Evolutionary conservation across 768 basidiomycete species (phyloP), one percentile per base, ranked within the genome.

Genomic region (Pholiota microspora): DNA sequence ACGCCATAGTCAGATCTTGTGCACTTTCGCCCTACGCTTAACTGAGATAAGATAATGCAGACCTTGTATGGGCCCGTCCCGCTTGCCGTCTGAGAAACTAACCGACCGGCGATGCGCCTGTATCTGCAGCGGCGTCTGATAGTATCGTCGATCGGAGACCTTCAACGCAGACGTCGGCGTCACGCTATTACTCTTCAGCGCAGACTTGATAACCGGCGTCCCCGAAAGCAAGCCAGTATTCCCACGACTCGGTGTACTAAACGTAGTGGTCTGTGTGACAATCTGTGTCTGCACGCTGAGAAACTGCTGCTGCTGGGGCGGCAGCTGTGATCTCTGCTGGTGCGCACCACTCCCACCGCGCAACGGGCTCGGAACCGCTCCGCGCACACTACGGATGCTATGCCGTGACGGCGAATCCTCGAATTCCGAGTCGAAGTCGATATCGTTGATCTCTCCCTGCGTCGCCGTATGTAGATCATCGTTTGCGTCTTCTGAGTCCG

Each of bases 11-110:
- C 16, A 48, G 46, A n/a, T n/a, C n/a, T n/a, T n/a, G n/a, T n/a
- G n/a, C n/a, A n/a, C n/a, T n/a, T n/a, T n/a, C n/a, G n/a, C n/a
- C 23, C 40, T 35, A 35, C 2, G 31, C 27, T 35, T 35, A 44
- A 27, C 28, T 46, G 27, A 35, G 18, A 42, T 42, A 42, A 13
- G 53, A n/a, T 27, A 44, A 35, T 45, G 57, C 54, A 21, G 28
- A 67, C 87, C 92, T 50, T 76, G 75, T 44, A 97, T 97, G n/a
- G 91, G 93, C 2, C 96, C 95, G 28, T 89, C 86, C 56, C 81
- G 81, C 66, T 86, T 89, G 4, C 97, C 97, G 66, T 99, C 97
- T 23, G 94, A 97, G 73, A 99, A 99, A 69, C 93, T 96, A 54
- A 99, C 96, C 38, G 90, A 93, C 34, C 93, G 80, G n/a, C 86